phyloP scores from a whole-genome alignment of 1,284 basidiomycete genomes.

The Anthracocystis setariae region DNA sequence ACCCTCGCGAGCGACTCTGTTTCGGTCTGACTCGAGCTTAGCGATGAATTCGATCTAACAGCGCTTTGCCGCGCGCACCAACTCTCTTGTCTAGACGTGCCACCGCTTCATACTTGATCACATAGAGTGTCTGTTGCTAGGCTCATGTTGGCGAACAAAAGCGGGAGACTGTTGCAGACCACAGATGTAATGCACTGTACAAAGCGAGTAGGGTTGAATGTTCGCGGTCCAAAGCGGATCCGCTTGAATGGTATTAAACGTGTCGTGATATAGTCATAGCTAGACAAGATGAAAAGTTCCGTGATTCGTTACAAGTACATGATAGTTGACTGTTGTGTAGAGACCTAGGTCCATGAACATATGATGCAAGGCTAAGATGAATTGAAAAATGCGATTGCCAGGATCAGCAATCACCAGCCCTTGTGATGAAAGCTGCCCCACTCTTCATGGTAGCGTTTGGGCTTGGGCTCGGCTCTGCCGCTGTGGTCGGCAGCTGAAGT shows the following conservation, averaged over 20 bases:
- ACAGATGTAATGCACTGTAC: too few species aligned
- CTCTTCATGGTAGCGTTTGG: constrained; percentile 52
- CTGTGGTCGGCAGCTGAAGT: constrained; percentile 16
- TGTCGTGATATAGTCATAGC: constrained; percentile 3
- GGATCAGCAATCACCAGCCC: constrained; percentile 44
- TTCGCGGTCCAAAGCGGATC: constrained; percentile 16
- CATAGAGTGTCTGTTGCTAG: too few species aligned
- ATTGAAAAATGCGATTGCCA: background rate
- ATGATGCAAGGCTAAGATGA: background rate
- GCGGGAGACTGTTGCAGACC: too few species aligned
- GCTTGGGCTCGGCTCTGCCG: constrained; percentile 23
- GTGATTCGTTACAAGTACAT: constrained; percentile 30
- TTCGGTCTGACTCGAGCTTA: background rate
- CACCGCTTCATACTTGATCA: too few species aligned
- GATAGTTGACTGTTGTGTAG: background rate
- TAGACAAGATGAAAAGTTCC: constrained; percentile 9
- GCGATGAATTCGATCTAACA: too few species aligned
- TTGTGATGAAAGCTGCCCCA: constrained; percentile 63
- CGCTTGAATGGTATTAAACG: constrained; percentile 20
- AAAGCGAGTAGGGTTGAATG: background rate
- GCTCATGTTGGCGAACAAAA: too few species aligned
- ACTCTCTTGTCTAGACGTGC: too few species aligned
- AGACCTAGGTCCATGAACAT: background rate
- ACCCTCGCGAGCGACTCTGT: too few species aligned
- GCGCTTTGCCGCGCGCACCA: too few species aligned